phyloP scores from a whole-genome alignment of 352 stramenopile genomes.

The Elongisporangium undulatum region DNA sequence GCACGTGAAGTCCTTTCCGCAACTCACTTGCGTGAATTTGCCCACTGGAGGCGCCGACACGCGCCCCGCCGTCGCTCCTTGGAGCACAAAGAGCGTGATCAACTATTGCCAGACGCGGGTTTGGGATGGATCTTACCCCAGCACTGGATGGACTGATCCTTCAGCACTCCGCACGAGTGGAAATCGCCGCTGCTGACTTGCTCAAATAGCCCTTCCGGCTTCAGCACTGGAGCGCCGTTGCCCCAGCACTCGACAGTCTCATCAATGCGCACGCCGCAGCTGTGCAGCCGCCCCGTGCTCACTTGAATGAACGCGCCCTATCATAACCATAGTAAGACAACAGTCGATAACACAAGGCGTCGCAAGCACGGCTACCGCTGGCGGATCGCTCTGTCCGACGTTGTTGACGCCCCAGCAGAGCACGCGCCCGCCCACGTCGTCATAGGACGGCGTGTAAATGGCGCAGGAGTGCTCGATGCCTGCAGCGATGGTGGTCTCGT shows the following conservation, averaged over 20 bases:
- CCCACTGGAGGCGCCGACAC: slow-evolving; percentile 33
- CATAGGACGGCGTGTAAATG: slow-evolving; percentile 57
- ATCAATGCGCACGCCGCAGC: slow-evolving; percentile 67
- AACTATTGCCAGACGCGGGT: background rate
- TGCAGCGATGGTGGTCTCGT: slow-evolving; percentile 69
- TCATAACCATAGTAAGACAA: background rate
- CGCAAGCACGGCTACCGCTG: slow-evolving; percentile 14
- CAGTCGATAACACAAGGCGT: background rate
- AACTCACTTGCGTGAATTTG: slow-evolving; percentile 76
- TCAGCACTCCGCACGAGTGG: slow-evolving; percentile 76
- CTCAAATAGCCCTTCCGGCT: slow-evolving; percentile 63
- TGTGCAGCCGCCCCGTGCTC: slow-evolving; percentile 66
- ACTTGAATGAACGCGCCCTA: slow-evolving; percentile 78
- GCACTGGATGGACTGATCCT: slow-evolving; percentile 70
- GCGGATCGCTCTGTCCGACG: slow-evolving; percentile 47
- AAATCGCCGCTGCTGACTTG: slow-evolving; percentile 82
- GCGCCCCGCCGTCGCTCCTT: slow-evolving; percentile 29
- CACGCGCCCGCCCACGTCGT: slow-evolving; percentile 70
- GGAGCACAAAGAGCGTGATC: background rate
- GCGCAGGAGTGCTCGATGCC: slow-evolving; percentile 81
- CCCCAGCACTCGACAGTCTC: slow-evolving; percentile 82
- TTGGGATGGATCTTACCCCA: slow-evolving; percentile 36
- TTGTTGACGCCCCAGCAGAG: slow-evolving; percentile 74
- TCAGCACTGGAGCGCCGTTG: slow-evolving; percentile 34
- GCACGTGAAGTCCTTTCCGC: slow-evolving; percentile 63